phyloP scores from a whole-genome alignment of 495 filamentous ascomycete species.

The Penicillium maclennaniae region DNA sequence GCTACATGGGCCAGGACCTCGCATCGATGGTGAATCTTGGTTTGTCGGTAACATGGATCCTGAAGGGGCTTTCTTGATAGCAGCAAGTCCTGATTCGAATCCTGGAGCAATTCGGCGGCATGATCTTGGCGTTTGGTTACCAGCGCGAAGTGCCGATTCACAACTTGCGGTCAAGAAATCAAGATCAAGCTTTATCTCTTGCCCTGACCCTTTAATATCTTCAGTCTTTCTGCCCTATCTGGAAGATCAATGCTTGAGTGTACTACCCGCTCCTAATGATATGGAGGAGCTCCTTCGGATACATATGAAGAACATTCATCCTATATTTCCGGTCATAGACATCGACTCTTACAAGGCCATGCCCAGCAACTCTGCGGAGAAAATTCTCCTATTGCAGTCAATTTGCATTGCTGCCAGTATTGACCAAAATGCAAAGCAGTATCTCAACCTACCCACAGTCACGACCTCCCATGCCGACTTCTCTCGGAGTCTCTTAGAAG shows the following conservation, averaged over 20 bases:
- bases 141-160: background rate
- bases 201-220: background rate
- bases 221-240: background rate
- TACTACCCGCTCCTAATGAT: background rate
- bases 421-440: background rate
- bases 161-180: constrained; percentile 1
- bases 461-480: background rate
- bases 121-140: constrained; percentile 5
- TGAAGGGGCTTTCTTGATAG: constrained; percentile 1
- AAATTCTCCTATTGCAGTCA: background rate
- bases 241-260: background rate
- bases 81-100: background rate
- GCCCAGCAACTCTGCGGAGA: background rate
- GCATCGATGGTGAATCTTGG: constrained; percentile 5
- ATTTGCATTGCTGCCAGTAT: constrained; percentile 1
- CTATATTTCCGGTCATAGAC: constrained; percentile 1
- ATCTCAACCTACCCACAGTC: background rate
- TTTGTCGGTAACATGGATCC: constrained; percentile 3
- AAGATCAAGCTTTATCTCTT: background rate
- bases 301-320: background rate
- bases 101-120: background rate
- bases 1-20: background rate
- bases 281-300: constrained; percentile 2
- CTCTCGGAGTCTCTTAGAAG: constrained; percentile 1
- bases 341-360: background rate